Base-by-base conservation (phyloP, 352 stramenopile species). In the Phytopythium kandeliae region DNA sequence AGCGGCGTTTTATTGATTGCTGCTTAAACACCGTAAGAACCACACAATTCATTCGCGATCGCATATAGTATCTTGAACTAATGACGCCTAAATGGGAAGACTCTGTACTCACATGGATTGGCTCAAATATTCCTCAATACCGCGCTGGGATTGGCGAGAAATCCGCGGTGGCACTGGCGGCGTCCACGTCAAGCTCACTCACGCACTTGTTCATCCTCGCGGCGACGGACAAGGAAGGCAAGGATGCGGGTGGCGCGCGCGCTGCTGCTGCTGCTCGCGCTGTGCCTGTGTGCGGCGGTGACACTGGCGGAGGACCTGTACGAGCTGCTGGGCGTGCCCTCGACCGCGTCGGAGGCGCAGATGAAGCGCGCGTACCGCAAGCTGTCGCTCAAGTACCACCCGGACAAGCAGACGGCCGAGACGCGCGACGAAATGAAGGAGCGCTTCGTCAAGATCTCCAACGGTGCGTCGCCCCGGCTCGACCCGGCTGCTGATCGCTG, bases 371-470 rank as follows among this genome's bases (percentile, higher is more conserved):
- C 75, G 74, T 88, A 97, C 73, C 75, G 92, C 42, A 96, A 96
- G 62, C 65, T 98, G 36, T 95, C 81, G 55, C 78, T 97, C 42
- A 91, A 97, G 65, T 98, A 96, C 61, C 93, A 98, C 68, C 93
- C 93, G 25, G 92, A 98, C 65, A 97, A 97, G 71, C 90, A 96
- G 47, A 84, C 87, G 26, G 71, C 77, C 21, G 73, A 86, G 25
- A 75, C 54, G 13, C 68, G 72, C 17, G 74, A 85, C 37, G 58
- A 55, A 13, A 78, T 85, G 69, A 82, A 78, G 57, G 74, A 83
- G 28, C 58, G 78, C 53, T 89, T 89, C 43, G 65, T 89, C 55
- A 85, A 89, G 69, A 86, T 89, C 66, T 71, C 74, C 47, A 89
- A 89, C 55, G 78, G 77, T 88, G 45, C 16, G 58, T 19, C 31